Evolutionary conservation across 306 rosid genomes (phyloP), one percentile per base, ranked within the genome.

Genomic region (Mucuna pruriens): DNA sequence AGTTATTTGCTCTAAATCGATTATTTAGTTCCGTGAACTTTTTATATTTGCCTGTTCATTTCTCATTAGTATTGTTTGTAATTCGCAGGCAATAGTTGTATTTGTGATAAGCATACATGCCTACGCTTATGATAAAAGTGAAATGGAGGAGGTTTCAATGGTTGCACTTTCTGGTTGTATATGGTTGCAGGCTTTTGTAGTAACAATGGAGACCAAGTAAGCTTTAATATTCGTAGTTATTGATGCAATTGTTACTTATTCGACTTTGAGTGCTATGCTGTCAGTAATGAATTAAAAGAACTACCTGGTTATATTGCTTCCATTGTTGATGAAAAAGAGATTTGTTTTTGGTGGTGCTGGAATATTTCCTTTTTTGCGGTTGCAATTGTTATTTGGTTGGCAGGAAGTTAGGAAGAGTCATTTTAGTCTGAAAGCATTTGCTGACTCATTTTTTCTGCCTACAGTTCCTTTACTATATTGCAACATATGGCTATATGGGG

Each of bases 121-220:
- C 38, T 93, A 90, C 78, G 98, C 99, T 44, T 88, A 87, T 51
- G 99, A 95, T 83, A 95, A 87, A 86, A 89, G 97, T 82, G 99
- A 95, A 85, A 87, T 87, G 97, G 99, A 92, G 80, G 97, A 93
- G 88, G 63, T 93, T 75, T 89, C 99, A 2, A 88, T 95, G 97
- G 98, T 95, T 57, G 99, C 99, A 0, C 97, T 95, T 63, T 95
- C 99, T 7, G 94, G 99, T 62, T 95, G 99, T 82, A 90, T 93
- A 75, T 95, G 99, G 99, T 85, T 95, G 92, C 99, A 95, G 85
- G 99, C 97, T 84, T 90, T 93, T 86, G 98, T 95, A 12, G 89
- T 95, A 85, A 67, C 89, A 68, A 83, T 93, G 87, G 99, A 95
- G 84, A 95, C 99, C 83, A 95, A 90, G 99, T 95, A 92, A 88